A percentile compares a stretch with the other conserved stretches of the same genome.
Conservation (phyloP, 2,329 filamentous ascomycete species). For the Botrytis cinerea region DNA sequence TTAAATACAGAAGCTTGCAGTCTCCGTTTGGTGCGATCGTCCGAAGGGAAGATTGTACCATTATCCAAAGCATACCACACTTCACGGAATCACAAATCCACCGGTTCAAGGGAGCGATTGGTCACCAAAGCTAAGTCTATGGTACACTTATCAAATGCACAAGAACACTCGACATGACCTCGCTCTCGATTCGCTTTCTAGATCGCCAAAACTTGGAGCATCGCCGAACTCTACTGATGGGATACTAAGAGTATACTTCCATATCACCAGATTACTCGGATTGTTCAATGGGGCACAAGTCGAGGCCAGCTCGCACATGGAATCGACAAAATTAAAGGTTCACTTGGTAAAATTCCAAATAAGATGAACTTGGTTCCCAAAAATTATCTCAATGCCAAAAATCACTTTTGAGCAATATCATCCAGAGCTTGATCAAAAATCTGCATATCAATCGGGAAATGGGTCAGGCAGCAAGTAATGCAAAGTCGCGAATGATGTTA, state of each 20-base stretch:
- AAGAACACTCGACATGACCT: neutral
- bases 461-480: no score
- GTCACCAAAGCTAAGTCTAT: neutral
- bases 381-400: neutral
- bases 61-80: neutral
- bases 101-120: neutral
- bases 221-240: accelerated
- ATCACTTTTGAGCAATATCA: neutral
- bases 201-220: neutral
- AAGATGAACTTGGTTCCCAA: neutral
- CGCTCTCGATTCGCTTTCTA: neutral
- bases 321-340: neutral
- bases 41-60: neutral
- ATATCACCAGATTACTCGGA: neutral
- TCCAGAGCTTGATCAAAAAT: neutral
- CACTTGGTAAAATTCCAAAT: neutral
- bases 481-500: neutral
- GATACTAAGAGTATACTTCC: neutral
- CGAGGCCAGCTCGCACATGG: neutral
- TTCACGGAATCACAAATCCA: neutral
- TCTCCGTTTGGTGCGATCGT: no score
- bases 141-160: neutral
- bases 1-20: accelerated
- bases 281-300: neutral
- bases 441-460: neutral